These are phyloP conservation scores for Capsella bursapastoris DNA, from an alignment of 345 rosid genomes.

Conservation along the genomic window DNA sequence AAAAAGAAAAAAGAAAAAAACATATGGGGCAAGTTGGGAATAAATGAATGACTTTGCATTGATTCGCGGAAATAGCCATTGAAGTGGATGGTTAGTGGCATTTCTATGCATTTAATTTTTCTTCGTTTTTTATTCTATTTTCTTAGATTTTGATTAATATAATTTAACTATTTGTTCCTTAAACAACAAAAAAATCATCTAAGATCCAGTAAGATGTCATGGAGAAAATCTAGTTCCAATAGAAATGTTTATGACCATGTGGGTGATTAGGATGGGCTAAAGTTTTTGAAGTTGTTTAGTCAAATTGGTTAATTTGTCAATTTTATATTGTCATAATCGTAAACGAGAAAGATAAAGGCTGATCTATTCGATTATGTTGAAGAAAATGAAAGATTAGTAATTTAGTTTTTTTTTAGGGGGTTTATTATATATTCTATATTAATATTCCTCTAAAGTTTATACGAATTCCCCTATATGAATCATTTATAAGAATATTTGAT, in stretches of 20 bases:
- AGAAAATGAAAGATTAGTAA: background rate
- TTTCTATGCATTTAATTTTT: slow-evolving; percentile 32
- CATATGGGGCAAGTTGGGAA: slow-evolving; percentile 43
- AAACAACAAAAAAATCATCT: background rate
- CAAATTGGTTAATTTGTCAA: slow-evolving; percentile 36
- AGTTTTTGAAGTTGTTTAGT: slow-evolving; percentile 21
- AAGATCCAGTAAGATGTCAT: slow-evolving; percentile 22
- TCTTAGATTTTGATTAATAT: slow-evolving; percentile 4
- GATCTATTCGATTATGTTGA: too few species aligned
- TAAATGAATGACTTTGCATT: slow-evolving; percentile 49
- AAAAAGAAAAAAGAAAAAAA: slow-evolving; percentile 12
- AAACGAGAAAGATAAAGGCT: background rate
- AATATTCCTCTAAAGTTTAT: background rate
- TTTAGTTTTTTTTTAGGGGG: too few species aligned
- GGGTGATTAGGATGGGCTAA: slow-evolving; percentile 13
- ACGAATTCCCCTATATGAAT: background rate
- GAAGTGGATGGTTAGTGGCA: slow-evolving; percentile 48
- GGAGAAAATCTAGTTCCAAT: slow-evolving; percentile 33
- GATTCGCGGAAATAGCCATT: slow-evolving; percentile 49
- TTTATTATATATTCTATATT: too few species aligned
- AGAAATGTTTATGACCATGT: slow-evolving; percentile 33
- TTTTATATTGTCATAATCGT: slow-evolving; percentile 3
- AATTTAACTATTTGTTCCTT: background rate
- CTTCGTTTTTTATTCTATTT: background rate
- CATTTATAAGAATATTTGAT: too few species aligned